phyloP scores from a whole-genome alignment of 257 asterid species.

The Marsdenia floribunda region DNA sequence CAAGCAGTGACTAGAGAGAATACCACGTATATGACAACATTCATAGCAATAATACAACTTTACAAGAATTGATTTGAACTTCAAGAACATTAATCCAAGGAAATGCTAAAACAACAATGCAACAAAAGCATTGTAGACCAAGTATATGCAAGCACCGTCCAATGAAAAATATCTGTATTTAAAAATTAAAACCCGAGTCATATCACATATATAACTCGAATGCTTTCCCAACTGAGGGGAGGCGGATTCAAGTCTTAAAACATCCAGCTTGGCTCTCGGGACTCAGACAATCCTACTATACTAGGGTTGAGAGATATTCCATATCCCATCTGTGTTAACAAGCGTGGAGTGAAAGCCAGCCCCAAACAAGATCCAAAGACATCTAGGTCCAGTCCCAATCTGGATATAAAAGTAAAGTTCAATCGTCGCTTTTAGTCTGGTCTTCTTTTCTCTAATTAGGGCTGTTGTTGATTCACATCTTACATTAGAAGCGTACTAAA shows the following conservation, averaged over 20 bases:
- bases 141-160: neutral
- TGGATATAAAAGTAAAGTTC: too few relatives aligned
- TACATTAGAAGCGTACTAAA: neutral
- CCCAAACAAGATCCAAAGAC: too few relatives aligned
- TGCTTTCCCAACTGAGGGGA: too few relatives aligned
- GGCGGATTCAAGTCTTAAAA: too few relatives aligned
- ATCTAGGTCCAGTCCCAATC: too few relatives aligned
- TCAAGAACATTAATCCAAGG: neutral
- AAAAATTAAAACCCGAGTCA: neutral
- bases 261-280: too few relatives aligned
- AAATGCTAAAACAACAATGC: neutral
- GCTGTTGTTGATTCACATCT: neutral
- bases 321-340: too few relatives aligned
- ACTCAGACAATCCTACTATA: too few relatives aligned
- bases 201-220: neutral
- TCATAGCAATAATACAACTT: neutral
- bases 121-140: neutral
- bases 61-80: neutral
- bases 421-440: too few relatives aligned
- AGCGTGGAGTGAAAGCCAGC: too few relatives aligned
- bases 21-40: neutral
- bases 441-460: too few relatives aligned
- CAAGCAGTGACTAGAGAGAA: neutral
- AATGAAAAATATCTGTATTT: neutral
- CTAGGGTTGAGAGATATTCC: too few relatives aligned